Evolutionary conservation across 257 asterid species (phyloP).

Genomic region (Leonotis leonurus): DNA sequence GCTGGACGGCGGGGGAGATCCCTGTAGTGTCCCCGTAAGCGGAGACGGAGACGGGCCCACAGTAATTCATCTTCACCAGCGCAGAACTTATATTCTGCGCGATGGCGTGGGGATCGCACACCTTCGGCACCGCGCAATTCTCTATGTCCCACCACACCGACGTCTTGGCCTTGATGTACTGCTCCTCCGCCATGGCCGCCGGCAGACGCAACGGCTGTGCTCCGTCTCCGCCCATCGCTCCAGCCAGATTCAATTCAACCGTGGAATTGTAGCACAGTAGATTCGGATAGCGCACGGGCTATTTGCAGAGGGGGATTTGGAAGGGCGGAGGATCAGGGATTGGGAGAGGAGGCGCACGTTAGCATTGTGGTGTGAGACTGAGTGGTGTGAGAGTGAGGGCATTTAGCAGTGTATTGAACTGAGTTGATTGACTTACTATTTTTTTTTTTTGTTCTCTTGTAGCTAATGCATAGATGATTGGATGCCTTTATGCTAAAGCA

Average conservation of each 20-base stretch:
- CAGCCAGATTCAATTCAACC: conserved; percentile 12
- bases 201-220: conserved; percentile 33
- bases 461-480: too few species aligned
- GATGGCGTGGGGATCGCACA: conserved; percentile 63
- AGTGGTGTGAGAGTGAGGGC: not conserved
- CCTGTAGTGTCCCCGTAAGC: conserved; percentile 78
- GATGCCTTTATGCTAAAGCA: too few species aligned
- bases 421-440: not conserved
- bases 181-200: conserved; percentile 47
- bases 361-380: too few species aligned
- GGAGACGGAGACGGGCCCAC: conserved; percentile 81
- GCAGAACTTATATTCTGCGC: conserved; percentile 90
- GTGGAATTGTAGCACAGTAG: not conserved
- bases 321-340: not conserved
- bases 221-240: conserved; percentile 56
- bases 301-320: too few species aligned
- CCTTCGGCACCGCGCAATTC: conserved; percentile 78
- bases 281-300: not conserved
- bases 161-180: conserved; percentile 62
- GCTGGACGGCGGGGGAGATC: conserved; percentile 51
- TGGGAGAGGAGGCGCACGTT: conserved; percentile 20
- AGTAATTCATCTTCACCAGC: conserved; percentile 58
- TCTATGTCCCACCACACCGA: conserved; percentile 99
- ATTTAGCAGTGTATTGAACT: not conserved
- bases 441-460: too few species aligned